Conservation (phyloP, 2,329 filamentous ascomycete genomes). For the Penicillium digitatum region DNA sequence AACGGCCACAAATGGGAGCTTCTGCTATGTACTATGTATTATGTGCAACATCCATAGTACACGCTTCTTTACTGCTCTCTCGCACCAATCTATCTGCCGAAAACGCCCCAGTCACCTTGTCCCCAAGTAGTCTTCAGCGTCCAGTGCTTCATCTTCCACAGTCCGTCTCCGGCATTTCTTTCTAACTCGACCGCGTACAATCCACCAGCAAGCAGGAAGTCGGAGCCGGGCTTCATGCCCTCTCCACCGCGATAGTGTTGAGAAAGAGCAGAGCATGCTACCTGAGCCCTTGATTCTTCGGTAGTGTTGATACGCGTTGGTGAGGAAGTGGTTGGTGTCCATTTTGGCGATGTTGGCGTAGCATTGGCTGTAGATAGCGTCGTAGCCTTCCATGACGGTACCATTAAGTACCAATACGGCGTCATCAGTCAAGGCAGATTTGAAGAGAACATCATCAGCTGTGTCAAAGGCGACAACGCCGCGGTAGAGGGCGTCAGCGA, state of each 20-base stretch:
- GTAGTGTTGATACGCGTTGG: constrained; percentile 20
- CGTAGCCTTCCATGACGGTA: constrained; percentile 17
- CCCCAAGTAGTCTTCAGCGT: constrained; percentile 32
- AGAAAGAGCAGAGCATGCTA: constrained; percentile 19
- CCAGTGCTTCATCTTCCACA: constrained; percentile 37
- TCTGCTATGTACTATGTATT: neutral
- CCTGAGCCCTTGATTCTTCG: constrained; percentile 11
- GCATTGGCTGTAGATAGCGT: constrained; percentile 18
- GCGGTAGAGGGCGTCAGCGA: constrained; percentile 34
- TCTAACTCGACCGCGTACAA: constrained; percentile 32
- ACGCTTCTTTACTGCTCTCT: neutral
- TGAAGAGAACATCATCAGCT: constrained; percentile 26
- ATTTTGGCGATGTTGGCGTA: constrained; percentile 24
- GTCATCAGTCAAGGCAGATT: constrained; percentile 28
- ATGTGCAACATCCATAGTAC: neutral
- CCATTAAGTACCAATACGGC: constrained; percentile 20
- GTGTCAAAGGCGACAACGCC: constrained; percentile 27
- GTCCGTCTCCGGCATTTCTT: constrained; percentile 24
- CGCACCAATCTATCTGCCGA: neutral
- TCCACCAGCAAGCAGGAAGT: constrained; percentile 24
- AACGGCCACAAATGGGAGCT: neutral
- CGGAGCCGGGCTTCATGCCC: constrained; percentile 23
- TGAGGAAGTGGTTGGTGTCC: constrained; percentile 28
- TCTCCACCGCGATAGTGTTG: constrained; percentile 23
- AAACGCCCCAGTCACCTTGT: constrained; percentile 14